Percentiles rank a stretch among this genome's conserved stretches.
These are phyloP conservation scores for Chamaecrista fasciculata DNA, from an alignment of 306 rosid genomes.

Conservation along the genomic window DNA sequence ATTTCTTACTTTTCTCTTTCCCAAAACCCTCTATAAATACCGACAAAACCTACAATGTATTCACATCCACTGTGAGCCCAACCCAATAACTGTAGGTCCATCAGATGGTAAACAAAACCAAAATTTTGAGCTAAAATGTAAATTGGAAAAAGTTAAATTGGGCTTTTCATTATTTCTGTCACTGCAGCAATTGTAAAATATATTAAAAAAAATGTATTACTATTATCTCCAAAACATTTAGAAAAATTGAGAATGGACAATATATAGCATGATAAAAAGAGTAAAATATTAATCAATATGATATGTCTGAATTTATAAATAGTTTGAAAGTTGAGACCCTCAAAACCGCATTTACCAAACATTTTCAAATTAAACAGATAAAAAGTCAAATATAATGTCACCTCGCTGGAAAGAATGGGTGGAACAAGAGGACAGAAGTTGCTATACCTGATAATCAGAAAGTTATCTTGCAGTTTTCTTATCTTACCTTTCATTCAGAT, in stretches of 20 bases:
- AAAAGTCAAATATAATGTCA: background rate
- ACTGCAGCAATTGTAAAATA: background rate
- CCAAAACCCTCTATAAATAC: too few relatives aligned
- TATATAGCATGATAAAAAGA: constrained; percentile 3
- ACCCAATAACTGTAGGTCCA: too few relatives aligned
- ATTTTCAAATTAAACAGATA: background rate
- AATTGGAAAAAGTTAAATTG: background rate
- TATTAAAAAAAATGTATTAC: background rate
- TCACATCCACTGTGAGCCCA: too few relatives aligned
- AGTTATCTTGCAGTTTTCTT: background rate
- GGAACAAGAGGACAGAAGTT: background rate
- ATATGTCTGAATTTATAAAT: background rate
- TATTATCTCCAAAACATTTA: background rate
- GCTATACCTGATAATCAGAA: too few relatives aligned
- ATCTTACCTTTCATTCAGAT: background rate
- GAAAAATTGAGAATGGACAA: constrained; percentile 1
- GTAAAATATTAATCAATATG: background rate
- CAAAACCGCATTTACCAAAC: background rate
- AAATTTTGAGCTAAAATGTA: constrained; percentile 11
- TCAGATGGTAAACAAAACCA: constrained; percentile 32
- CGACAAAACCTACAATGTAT: too few relatives aligned
- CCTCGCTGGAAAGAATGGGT: background rate
- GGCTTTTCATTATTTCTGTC: constrained; percentile 17
- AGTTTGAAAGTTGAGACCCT: background rate
- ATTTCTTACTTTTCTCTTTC: too few relatives aligned